Percentiles rank a stretch among this genome's conserved stretches.
phyloP scores from a whole-genome alignment of 2,329 filamentous ascomycete species.

The Eutypella sp. region DNA sequence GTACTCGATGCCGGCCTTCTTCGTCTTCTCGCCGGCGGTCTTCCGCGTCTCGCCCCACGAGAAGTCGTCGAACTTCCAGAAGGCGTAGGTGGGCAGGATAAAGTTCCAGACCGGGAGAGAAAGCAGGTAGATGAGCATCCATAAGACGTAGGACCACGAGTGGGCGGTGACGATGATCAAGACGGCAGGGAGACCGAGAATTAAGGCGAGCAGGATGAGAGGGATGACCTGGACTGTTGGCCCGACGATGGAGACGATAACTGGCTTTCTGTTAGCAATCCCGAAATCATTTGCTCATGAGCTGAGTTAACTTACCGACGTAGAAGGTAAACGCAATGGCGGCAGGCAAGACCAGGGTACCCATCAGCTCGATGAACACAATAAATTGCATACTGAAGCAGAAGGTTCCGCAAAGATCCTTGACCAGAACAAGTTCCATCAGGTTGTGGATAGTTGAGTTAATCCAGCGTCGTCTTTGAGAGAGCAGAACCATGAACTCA shows the following conservation, averaged over 20 bases:
- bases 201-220: conserved; percentile 79
- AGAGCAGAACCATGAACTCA: conserved; percentile 84
- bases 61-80: conserved; percentile 99
- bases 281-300: neutral
- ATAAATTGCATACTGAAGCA: conserved; percentile 99
- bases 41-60: conserved; percentile 98
- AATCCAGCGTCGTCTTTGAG: conserved; percentile 95
- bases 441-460: conserved; percentile 98
- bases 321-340: conserved; percentile 98
- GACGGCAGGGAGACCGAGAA: conserved; percentile 87
- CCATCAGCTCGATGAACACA: conserved; percentile 89
- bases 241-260: conserved; percentile 78
- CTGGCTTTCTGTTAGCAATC: conserved; percentile 39
- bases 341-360: conserved; percentile 89
- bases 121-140: conserved; percentile 95
- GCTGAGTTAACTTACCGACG: conserved; percentile 61
- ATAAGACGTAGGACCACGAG: conserved; percentile 83
- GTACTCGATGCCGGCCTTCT: conserved; percentile 79
- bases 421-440: conserved; percentile 93
- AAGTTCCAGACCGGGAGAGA: conserved; percentile 98
- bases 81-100: conserved; percentile 85
- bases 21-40: conserved; percentile 83
- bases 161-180: conserved; percentile 92
- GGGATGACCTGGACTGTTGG: conserved; percentile 81
- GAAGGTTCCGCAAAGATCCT: conserved; percentile 96